These are phyloP conservation scores for Cercophora samala DNA, from an alignment of 495 filamentous ascomycete species.

Conservation along the genomic window DNA sequence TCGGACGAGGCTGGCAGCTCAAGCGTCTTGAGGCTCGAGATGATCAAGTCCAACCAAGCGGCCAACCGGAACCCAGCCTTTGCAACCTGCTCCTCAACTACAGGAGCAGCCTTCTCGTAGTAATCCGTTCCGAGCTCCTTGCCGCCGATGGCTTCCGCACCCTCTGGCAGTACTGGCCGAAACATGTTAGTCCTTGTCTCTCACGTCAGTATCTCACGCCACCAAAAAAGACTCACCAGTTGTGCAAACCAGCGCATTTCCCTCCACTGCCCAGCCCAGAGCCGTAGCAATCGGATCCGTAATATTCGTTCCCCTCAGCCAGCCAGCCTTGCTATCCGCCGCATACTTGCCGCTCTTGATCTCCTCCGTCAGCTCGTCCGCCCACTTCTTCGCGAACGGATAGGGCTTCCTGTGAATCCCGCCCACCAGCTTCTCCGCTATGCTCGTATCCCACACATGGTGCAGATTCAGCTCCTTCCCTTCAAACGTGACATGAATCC, in stretches of 20 bases:
- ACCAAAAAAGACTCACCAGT: constrained; percentile 32
- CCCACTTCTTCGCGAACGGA: constrained; percentile 49
- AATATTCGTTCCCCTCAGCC: constrained; percentile 52
- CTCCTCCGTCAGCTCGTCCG: constrained; percentile 45
- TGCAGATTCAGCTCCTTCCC: constrained; percentile 52
- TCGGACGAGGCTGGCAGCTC: constrained; percentile 3
- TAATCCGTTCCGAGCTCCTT: constrained; percentile 62
- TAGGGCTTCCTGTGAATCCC: constrained; percentile 41
- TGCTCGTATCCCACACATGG: constrained; percentile 60
- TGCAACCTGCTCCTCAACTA: constrained; percentile 70
- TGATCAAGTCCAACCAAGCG: constrained; percentile 57
- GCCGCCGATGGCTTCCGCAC: constrained; percentile 48
- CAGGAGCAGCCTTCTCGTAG: constrained; percentile 57
- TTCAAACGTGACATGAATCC: constrained; percentile 56
- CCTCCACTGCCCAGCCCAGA: constrained; percentile 59
- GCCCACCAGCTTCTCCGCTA: constrained; percentile 57
- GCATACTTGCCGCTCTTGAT: constrained; percentile 53
- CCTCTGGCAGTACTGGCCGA: constrained; percentile 53
- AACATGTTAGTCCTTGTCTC: constrained; percentile 5
- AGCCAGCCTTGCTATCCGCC: constrained; percentile 33
- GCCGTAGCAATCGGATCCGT: constrained; percentile 47
- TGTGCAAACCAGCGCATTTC: constrained; percentile 59
- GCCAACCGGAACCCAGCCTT: constrained; percentile 69
- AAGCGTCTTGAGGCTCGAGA: constrained; percentile 23
- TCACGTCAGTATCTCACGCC: background rate